phyloP scores from a whole-genome alignment of 1,284 basidiomycete genomes.

The Boletus semigastroideus region DNA sequence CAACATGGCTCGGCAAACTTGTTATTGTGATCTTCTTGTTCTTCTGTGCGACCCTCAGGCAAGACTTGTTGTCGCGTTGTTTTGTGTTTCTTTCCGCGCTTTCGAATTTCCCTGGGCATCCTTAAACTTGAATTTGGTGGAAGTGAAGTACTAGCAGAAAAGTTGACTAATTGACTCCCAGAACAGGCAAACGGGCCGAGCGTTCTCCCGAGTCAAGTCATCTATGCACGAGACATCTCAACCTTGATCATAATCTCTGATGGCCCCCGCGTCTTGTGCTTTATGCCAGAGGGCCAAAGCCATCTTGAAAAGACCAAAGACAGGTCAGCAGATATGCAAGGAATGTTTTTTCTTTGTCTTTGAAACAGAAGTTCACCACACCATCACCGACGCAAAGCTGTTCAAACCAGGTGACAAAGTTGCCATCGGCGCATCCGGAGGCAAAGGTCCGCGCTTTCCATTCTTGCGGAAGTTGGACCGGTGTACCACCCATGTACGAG shows the following conservation, averaged over 20 bases:
- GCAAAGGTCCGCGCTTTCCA: slow-evolving; percentile 70
- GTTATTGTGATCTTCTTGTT: slow-evolving; percentile 19
- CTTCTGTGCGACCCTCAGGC: slow-evolving; percentile 15
- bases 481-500: slow-evolving; percentile 2
- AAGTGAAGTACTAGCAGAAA: too few relatives aligned
- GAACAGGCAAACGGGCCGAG: slow-evolving; percentile 4
- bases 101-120: slow-evolving; percentile 73
- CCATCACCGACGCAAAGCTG: slow-evolving; percentile 78
- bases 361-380: slow-evolving; percentile 97
- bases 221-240: too few relatives aligned
- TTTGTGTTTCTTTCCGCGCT: slow-evolving; percentile 75
- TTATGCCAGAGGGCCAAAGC: slow-evolving; percentile 79
- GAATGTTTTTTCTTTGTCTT: slow-evolving; percentile 97
- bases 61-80: slow-evolving; percentile 39
- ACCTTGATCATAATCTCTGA: slow-evolving; percentile 28
- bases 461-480: neutral
- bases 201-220: too few relatives aligned
- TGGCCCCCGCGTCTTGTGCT: slow-evolving; percentile 71
- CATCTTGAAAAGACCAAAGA: slow-evolving; percentile 94
- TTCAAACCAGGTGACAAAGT: slow-evolving; percentile 94
- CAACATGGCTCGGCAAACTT: slow-evolving; percentile 53
- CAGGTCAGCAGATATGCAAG: slow-evolving; percentile 94
- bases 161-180: too few relatives aligned
- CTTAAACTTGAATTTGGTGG: neutral
- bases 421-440: slow-evolving; percentile 97